A percentile compares a stretch with the other conserved stretches of the same genome.
phyloP scores from a whole-genome alignment of 2,329 filamentous ascomycete species.

The Fusarium clavum region DNA sequence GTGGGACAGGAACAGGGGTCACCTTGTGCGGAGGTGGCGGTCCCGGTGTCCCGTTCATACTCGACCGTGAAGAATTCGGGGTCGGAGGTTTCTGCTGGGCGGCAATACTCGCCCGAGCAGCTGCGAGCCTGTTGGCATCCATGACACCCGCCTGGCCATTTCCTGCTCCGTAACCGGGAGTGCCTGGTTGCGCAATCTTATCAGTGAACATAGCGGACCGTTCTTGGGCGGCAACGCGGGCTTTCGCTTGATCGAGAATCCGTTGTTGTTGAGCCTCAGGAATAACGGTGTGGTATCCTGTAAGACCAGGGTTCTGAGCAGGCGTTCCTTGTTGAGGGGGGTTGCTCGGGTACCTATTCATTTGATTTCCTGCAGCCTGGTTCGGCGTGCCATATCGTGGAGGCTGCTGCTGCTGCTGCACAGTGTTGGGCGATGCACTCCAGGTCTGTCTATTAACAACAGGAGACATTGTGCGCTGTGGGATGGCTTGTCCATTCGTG shows the following conservation, averaged over 20 bases:
- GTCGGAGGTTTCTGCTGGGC: constrained; percentile 54
- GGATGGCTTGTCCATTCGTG: constrained; percentile 58
- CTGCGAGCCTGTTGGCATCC: constrained; percentile 49
- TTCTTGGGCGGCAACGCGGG: constrained; percentile 59
- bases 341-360: constrained; percentile 52
- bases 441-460: constrained; percentile 55
- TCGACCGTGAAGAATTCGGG: constrained; percentile 47
- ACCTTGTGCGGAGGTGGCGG: constrained; percentile 55
- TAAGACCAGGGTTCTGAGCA: constrained; percentile 53
- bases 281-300: constrained; percentile 63
- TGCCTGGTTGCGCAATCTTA: constrained; percentile 61
- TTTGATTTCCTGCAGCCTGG: constrained; percentile 47
- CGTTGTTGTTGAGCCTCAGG: constrained; percentile 63
- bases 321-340: constrained; percentile 46
- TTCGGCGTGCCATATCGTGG: constrained; percentile 50
- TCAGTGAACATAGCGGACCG: constrained; percentile 56
- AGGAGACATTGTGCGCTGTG: constrained; percentile 58
- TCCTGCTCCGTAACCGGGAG: constrained; percentile 45
- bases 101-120: constrained; percentile 53
- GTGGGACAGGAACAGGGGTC: constrained; percentile 58
- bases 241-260: constrained; percentile 63
- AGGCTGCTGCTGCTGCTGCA: constrained; percentile 44
- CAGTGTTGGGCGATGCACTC: constrained; percentile 54
- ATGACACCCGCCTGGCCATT: constrained; percentile 41
- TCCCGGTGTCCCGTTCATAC: constrained; percentile 52